A percentile compares a stretch with the other conserved stretches of the same genome.
Conservation (phyloP, 1,139 yeast species). For the Geotrichum carabidarum region DNA sequence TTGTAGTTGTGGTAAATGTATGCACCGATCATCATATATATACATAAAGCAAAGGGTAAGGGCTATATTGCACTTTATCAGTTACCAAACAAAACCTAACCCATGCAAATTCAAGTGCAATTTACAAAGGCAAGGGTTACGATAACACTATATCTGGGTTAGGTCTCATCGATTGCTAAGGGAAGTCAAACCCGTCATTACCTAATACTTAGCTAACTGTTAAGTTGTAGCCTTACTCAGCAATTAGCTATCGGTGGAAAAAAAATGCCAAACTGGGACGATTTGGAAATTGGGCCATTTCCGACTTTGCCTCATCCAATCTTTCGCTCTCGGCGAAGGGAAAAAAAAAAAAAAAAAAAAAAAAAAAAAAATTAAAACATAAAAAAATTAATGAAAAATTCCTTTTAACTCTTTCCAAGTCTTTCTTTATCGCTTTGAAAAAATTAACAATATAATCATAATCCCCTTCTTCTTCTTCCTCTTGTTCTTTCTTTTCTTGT, state of each 20-base stretch:
- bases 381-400: neutral
- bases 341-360: neutral
- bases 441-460: too few relatives aligned
- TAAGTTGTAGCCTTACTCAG: slow-evolving; percentile 6
- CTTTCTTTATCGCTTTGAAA: too few relatives aligned
- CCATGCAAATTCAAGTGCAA: too few relatives aligned
- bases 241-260: slow-evolving; percentile 2
- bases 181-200: neutral
- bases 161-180: neutral
- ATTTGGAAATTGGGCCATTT: neutral
- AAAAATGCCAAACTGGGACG: neutral
- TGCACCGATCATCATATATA: too few relatives aligned
- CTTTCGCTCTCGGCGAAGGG: slow-evolving; percentile 1
- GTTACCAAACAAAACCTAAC: too few relatives aligned
- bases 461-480: too few relatives aligned
- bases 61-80: too few relatives aligned
- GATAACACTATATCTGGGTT: neutral
- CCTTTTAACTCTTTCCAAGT: neutral
- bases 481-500: too few relatives aligned
- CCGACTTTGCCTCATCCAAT: neutral
- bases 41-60: too few relatives aligned
- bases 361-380: neutral
- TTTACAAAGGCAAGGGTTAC: slow-evolving; percentile 6
- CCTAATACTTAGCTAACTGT: neutral
- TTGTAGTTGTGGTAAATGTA: too few relatives aligned